Base-by-base conservation (phyloP, 2,329 filamentous ascomycete genomes). In the Alternaria ethzedia region DNA sequence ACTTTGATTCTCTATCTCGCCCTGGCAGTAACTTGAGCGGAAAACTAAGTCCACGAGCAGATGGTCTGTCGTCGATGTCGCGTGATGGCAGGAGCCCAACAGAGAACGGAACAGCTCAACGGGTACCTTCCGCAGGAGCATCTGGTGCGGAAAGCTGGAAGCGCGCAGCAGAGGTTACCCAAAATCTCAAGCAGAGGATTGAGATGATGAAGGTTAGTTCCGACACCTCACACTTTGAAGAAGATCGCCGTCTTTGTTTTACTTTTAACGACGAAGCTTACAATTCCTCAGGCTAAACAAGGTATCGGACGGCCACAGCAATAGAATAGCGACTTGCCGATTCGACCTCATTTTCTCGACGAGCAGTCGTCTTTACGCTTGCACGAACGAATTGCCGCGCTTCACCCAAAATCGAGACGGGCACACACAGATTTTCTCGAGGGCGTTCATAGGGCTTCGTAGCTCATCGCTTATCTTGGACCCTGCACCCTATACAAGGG, bases 111-210 rank as follows among this genome's bases (percentile, higher is more conserved):
- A 51, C 56, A 13, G 67, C 69, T 50, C 70, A 71, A 26, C 66
- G 74, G 43, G 70, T 71, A 11, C 63, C 64, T 54, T 64, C 68
- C 55, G 78, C 80, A 59, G 75, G 69, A 61, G 55, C 76, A 65
- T 63, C 78, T 68, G 70, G 80, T 71, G 81, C 79, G 57, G 96
- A 99, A 83, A 98, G 94, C 78, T 99, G 96, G 96, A 96, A 94
- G 83, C 87, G 96, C 71, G 96, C 96, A 17, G 96, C 96, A 3
- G 96, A 99, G 83, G 96, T 99, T 61, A 99, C 96, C 58, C 97
- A 94, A 81, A 96, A 97, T 79, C 81, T 99, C 75, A 99, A 98
- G 84, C 94, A 95, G 56, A 89, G 96, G 78, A 99, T 99, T 80
- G 96, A 98, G 84, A 92, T 96, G 85, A 99, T 99, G 96, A 99